Base-by-base conservation (phyloP, 352 stramenopile genomes). In the Phytophthora hibernalis region DNA sequence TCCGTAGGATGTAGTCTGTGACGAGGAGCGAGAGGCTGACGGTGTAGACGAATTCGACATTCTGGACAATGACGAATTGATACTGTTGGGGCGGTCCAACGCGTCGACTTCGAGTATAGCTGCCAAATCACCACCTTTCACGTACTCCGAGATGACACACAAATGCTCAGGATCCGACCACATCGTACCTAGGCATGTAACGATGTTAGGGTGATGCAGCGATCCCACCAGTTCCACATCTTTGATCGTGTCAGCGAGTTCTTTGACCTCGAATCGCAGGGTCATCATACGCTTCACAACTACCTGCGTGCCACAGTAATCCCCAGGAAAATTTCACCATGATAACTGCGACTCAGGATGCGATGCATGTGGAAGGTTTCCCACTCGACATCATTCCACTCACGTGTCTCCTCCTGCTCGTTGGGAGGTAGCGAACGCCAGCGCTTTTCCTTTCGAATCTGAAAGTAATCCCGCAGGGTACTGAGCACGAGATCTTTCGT, bases 221-320 rank as follows among this genome's bases (percentile, higher is more conserved):
- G 69, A 71, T 4, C 74, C 42, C 65, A 91, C 68, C 16, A 91
- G 65, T 38, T 92, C 85, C 11, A 95, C 74, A 44, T 96, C 87
- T 50, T 77, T 85, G 53, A 93, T 85, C 21, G 84, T 87, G n/a
- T 89, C 73, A 1, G 73, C 74, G 3, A 93, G 70, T 50, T 89
- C 74, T 8, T 77, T 74, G 13, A 88, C 68, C 37, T 87, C 72
- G 47, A 87, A 87, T 0, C 80, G 78, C 13, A 87, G 50, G 16
- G 82, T 91, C 77, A 89, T 89, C 53, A 91, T 68, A 2, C 83
- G 83, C 59, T 89, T 89, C 6, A 91, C 79, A 2, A 91, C 83
- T n/a, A 91, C 79, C 31, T 85, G 75, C 1, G 64, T 73, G 16
- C 72, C 75, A 28, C 77, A 79, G 48, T 87, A 88, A 35, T 89